Percentiles rank a stretch among this genome's conserved stretches.
phyloP scores from a whole-genome alignment of 1,284 basidiomycete genomes.

The Mrakiaceae sp. region DNA sequence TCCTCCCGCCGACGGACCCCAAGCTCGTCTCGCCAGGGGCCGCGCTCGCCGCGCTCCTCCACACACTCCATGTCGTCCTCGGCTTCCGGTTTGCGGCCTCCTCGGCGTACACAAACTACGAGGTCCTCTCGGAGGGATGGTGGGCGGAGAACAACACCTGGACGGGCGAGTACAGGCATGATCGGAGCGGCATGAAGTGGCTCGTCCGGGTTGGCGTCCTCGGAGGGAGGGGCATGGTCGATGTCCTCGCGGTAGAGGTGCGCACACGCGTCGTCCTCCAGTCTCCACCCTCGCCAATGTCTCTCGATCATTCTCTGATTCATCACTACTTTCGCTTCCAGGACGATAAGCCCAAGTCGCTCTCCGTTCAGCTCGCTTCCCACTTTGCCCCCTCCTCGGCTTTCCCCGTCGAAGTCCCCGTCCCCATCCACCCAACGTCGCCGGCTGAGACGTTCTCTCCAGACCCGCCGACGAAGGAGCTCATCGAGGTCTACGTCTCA shows the following conservation, averaged over 20 bases:
- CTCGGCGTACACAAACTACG: slow-evolving; percentile 3
- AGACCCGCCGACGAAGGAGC: not conserved
- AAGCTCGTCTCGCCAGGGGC: slow-evolving; percentile 29
- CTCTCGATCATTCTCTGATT: not conserved
- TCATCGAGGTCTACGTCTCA: slow-evolving; percentile 20
- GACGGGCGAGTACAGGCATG: slow-evolving; percentile 35
- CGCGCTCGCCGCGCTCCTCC: slow-evolving; percentile 33
- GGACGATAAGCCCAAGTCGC: slow-evolving; percentile 37
- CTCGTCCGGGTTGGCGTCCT: slow-evolving; percentile 35
- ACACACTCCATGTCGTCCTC: slow-evolving; percentile 35
- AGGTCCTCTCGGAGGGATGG: slow-evolving; percentile 25
- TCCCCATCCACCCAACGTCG: slow-evolving; percentile 1
- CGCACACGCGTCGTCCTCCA: not conserved
- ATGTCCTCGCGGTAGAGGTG: slow-evolving; percentile 37
- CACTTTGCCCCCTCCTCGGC: slow-evolving; percentile 15
- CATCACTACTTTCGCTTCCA: slow-evolving; percentile 18
- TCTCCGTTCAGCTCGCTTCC: slow-evolving; percentile 29
- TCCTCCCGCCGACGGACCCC: slow-evolving; percentile 13
- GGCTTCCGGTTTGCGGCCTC: slow-evolving; percentile 31
- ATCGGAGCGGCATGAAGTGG: slow-evolving; percentile 34
- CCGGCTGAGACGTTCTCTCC: not conserved
- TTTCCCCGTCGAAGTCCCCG: slow-evolving; percentile 20
- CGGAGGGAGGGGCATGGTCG: slow-evolving; percentile 34
- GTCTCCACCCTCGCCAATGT: not conserved
- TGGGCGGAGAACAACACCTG: slow-evolving; percentile 30